Evolutionary conservation across 2,329 filamentous ascomycete genomes (phyloP), one percentile per base, ranked within the genome.

Genomic region (Ascochyta viciae-villosae): DNA sequence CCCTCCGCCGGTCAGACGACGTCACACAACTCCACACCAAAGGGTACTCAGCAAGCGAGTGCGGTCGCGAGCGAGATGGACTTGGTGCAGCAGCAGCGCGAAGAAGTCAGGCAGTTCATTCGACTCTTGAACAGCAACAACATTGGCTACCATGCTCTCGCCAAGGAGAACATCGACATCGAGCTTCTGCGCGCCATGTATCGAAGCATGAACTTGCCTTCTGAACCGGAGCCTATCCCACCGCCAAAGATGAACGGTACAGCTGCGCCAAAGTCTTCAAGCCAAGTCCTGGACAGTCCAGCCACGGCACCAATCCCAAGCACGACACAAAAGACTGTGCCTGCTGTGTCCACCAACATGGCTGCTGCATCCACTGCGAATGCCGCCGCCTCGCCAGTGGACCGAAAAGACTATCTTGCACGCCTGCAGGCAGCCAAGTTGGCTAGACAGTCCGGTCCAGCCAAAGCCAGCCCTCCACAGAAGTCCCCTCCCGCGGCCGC

Each of bases 331-430:
- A 70, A 68, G 27, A 42, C 61, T 7, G 44, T 49, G 0, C 61
- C 70, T 6, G 37, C 62, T 3, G 45, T 72, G 7, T 71, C 66
- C 35, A 71, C 68, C 3, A 67, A 62, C 27, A 24, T 65, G 3
- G 55, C 39, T 35, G 45, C 58, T 24, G 58, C 53, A 22, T 65
- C 65, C 29, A 53, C 62, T 40, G 50, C 54, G 12, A 62, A 59
- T 58, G 41, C 81, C 78, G 60, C 80, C 15, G 58, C 62, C 3
- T 68, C 64, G 8, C 68, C 83, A 7, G 81, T 89, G 61, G 87
- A 90, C 67, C 83, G 90, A 22, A 91, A 90, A 64, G 89, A 92
- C 62, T 86, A 90, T 38, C 91, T 94, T 57, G 89, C 90, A 4
- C 86, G 88, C 44, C 82, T 92, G 51, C 81, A 92, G 50, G 90